Evolutionary conservation across 495 filamentous ascomycete genomes (phyloP).

Genomic region (Opeltia flavorubescens): DNA sequence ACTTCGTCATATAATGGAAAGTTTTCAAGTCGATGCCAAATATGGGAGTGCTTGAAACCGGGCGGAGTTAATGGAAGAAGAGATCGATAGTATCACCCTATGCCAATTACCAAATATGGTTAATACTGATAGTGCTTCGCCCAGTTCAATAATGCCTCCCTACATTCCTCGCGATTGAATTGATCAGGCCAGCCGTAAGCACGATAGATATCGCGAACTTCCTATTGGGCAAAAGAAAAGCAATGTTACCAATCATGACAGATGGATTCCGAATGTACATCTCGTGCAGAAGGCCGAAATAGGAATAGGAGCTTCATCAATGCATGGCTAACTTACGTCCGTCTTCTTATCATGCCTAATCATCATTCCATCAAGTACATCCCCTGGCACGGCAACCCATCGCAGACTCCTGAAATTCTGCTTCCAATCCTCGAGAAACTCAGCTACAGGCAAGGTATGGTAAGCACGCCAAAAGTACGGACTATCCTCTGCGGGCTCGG

Average conservation of each 20-base stretch:
- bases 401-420: constrained; percentile 9
- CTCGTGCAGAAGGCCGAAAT: background rate
- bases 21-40: no score
- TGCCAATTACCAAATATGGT: no score
- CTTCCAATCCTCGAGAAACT: constrained; percentile 11
- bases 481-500: constrained; percentile 8
- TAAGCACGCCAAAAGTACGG: constrained; percentile 9
- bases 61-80: no score
- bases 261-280: background rate
- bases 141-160: constrained; percentile 11
- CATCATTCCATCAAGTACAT: constrained; percentile 7
- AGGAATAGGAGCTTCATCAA: no score
- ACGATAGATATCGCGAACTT: constrained; percentile 11
- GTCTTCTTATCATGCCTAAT: constrained; percentile 6
- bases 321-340: constrained; percentile 11
- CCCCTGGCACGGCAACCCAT: constrained; percentile 7
- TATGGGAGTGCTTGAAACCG: no score
- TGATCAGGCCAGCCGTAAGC: constrained; percentile 9
- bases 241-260: constrained; percentile 4
- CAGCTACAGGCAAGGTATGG: constrained; percentile 7
- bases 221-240: constrained; percentile 4
- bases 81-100: no score
- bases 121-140: no score
- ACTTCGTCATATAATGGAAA: no score
- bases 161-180: constrained; percentile 9